Conservation (phyloP, 768 basidiomycete species). For the Glaciozyma antarctica region DNA sequence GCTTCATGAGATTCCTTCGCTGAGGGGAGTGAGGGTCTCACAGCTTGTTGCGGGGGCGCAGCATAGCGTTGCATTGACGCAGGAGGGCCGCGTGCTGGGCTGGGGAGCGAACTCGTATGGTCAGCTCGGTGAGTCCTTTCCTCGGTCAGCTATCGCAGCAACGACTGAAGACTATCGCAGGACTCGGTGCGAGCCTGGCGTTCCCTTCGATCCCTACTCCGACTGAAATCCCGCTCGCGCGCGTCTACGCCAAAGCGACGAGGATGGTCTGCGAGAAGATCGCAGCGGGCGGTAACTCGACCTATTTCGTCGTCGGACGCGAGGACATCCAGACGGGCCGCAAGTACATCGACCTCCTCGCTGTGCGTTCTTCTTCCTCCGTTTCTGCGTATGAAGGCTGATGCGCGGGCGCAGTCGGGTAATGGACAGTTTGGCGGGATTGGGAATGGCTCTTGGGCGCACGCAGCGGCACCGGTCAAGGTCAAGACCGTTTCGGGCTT, state of each 20-base stretch:
- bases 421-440: constrained; percentile 28
- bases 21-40: constrained; percentile 54
- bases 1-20: constrained; percentile 66
- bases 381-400: neutral
- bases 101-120: constrained; percentile 84
- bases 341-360: constrained; percentile 16
- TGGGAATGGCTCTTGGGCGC: constrained; percentile 52
- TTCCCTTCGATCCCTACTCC: constrained; percentile 35
- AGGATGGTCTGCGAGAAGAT: constrained; percentile 9
- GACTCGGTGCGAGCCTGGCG: constrained; percentile 15
- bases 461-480: constrained; percentile 58
- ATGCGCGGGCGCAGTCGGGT: neutral
- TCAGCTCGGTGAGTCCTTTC: constrained; percentile 66
- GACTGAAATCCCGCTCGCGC: constrained; percentile 39
- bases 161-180: neutral
- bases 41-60: constrained; percentile 64
- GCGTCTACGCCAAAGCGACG: constrained; percentile 36
- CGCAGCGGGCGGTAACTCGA: constrained; percentile 24
- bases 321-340: neutral
- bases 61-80: constrained; percentile 56
- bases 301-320: constrained; percentile 22
- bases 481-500: constrained; percentile 74
- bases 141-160: constrained; percentile 39
- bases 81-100: constrained; percentile 62
- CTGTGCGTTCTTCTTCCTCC: constrained; percentile 7